These are phyloP conservation scores for Metschnikowia chrysomelidarum DNA, from an alignment of 805 yeast species.

Conservation along the genomic window DNA sequence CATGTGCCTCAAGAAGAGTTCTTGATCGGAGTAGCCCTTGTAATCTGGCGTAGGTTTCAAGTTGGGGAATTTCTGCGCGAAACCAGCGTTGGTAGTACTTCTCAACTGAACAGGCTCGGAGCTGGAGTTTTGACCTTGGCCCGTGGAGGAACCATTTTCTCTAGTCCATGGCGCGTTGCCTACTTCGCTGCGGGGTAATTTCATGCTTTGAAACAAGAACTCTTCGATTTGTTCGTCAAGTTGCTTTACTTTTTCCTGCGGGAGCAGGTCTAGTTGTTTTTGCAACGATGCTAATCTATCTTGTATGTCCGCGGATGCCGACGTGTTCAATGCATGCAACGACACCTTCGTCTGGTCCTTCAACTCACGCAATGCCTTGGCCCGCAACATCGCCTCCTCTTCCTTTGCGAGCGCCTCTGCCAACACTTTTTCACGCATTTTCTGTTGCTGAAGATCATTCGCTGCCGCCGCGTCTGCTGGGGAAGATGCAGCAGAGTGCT, in stretches of 20 bases:
- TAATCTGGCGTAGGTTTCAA: slow-evolving; percentile 58
- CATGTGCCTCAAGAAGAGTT: slow-evolving; percentile 70
- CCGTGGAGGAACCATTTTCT: slow-evolving; percentile 1
- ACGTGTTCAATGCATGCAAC: slow-evolving; percentile 33
- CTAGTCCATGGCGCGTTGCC: slow-evolving; percentile 36
- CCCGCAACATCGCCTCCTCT: slow-evolving; percentile 37
- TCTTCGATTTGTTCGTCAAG: slow-evolving; percentile 42
- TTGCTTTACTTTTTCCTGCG: slow-evolving; percentile 34
- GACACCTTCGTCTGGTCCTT: slow-evolving; percentile 25
- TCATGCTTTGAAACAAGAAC: slow-evolving; percentile 33
- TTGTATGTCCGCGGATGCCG: slow-evolving; percentile 31
- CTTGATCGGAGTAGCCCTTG: slow-evolving; percentile 74
- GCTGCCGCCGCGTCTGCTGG: slow-evolving; percentile 1
- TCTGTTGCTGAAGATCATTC: slow-evolving; percentile 3
- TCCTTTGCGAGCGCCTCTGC: slow-evolving; percentile 45
- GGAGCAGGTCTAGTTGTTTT: slow-evolving; percentile 27
- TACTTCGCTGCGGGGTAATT: slow-evolving; percentile 30
- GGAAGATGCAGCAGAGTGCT: not conserved
- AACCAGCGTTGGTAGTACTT: slow-evolving; percentile 33
- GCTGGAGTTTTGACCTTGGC: slow-evolving; percentile 1
- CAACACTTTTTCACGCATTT: slow-evolving; percentile 38
- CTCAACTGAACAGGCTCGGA: slow-evolving; percentile 20
- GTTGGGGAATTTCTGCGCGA: slow-evolving; percentile 50
- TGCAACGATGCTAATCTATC: slow-evolving; percentile 31
- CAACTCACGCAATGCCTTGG: slow-evolving; percentile 35